Conservation (phyloP, 1,284 basidiomycete species). For the Ceratobasidium sp. region DNA sequence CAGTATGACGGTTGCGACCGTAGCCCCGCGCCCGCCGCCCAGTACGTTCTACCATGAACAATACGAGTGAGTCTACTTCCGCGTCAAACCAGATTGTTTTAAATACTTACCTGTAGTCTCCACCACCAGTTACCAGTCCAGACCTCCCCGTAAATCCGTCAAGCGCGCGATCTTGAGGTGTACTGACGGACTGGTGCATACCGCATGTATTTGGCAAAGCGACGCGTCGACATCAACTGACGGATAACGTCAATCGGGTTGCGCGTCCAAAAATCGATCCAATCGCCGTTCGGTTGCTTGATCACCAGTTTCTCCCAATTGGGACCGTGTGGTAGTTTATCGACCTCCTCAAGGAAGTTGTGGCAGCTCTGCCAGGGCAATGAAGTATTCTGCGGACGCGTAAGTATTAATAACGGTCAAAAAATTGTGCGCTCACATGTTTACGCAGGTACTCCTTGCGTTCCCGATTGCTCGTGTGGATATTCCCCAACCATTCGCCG, state of each 20-base stretch:
- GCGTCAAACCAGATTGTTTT: no score
- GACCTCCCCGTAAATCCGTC: conserved; percentile 22
- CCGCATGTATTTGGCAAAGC: conserved; percentile 11
- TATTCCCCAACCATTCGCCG: no score
- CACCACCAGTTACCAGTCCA: conserved; percentile 38
- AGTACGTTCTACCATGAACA: conserved; percentile 15
- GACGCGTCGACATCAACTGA: conserved; percentile 41
- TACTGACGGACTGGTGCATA: conserved; percentile 23
- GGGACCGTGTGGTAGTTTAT: no score
- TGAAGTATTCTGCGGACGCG: no score
- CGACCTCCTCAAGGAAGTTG: no score
- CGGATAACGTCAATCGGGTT: conserved; percentile 49
- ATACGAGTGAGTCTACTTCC: neutral
- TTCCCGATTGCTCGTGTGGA: no score
- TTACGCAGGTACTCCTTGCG: no score
- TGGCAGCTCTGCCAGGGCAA: no score
- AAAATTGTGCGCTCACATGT: no score
- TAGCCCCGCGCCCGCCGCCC: neutral
- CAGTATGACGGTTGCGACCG: neutral
- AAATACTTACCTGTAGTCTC: conserved; percentile 28
- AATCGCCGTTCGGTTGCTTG: no score
- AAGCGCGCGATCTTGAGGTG: neutral
- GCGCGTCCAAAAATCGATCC: conserved; percentile 48
- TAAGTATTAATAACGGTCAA: no score
- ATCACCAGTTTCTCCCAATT: no score